These are phyloP conservation scores for Pythium myriotylum DNA, from an alignment of 352 stramenopile genomes.

Conservation along the genomic window DNA sequence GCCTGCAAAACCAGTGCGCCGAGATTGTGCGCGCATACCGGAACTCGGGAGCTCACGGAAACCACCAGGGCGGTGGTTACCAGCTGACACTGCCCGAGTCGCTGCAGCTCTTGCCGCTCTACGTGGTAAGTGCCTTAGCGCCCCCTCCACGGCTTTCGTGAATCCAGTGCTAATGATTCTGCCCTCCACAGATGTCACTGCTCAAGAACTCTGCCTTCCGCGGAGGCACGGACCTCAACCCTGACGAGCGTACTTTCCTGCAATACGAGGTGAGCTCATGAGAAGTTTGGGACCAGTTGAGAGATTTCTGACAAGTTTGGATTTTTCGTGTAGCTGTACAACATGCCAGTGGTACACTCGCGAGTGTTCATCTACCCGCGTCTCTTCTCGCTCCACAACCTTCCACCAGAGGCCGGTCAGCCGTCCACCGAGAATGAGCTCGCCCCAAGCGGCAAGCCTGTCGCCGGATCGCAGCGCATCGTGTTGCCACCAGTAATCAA, in stretches of 20 bases:
- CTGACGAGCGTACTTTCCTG: constrained; percentile 94
- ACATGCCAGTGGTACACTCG: constrained; percentile 93
- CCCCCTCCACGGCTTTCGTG: not conserved
- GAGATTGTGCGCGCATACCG: constrained; percentile 95
- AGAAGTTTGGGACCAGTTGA: not conserved
- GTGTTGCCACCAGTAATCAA: constrained; percentile 92
- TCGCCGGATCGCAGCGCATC: constrained; percentile 70
- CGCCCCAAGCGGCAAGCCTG: constrained; percentile 39
- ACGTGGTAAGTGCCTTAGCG: constrained; percentile 68
- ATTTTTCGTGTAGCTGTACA: constrained; percentile 70
- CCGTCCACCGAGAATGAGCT: constrained; percentile 54
- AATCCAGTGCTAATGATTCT: not conserved
- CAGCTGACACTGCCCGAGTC: constrained; percentile 89
- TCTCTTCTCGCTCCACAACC: constrained; percentile 95
- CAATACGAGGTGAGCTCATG: constrained; percentile 74
- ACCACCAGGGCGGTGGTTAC: constrained; percentile 70
- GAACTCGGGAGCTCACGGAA: constrained; percentile 72
- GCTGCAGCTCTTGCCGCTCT: constrained; percentile 95
- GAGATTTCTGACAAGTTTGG: not conserved
- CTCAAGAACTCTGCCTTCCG: constrained; percentile 98
- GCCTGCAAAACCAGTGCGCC: constrained; percentile 91
- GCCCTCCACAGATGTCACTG: constrained; percentile 90
- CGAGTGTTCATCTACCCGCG: constrained; percentile 97
- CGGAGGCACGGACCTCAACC: constrained; percentile 95
- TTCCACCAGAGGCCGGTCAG: constrained; percentile 88